A percentile compares a stretch with the other conserved stretches of the same genome.
phyloP scores from a whole-genome alignment of 495 filamentous ascomycete genomes.

The Tuber magnatum region DNA sequence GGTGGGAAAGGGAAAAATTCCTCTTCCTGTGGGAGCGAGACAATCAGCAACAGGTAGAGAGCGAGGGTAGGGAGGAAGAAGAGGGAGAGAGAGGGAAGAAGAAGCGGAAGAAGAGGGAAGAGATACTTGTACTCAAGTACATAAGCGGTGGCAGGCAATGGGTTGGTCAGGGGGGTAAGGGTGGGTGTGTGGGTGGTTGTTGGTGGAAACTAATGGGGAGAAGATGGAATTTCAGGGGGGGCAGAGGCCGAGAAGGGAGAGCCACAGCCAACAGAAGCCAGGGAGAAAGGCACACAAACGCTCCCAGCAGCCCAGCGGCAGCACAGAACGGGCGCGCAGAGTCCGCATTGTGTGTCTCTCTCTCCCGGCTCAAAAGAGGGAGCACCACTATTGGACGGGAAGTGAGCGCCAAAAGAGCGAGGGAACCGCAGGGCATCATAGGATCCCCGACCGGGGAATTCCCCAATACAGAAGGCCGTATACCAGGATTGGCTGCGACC shows the following conservation, averaged over 20 bases:
- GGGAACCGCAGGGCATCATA: neutral
- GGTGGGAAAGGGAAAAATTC: conserved; percentile 24
- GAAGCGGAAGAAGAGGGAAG: conserved; percentile 13
- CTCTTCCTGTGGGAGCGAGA: conserved; percentile 25
- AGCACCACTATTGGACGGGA: neutral
- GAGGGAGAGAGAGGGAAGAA: conserved; percentile 17
- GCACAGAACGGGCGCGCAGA: neutral
- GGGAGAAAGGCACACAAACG: neutral
- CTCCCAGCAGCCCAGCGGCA: neutral
- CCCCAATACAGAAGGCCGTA: neutral
- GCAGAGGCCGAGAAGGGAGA: neutral
- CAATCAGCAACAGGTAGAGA: conserved; percentile 26
- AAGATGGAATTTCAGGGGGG: conserved; percentile 31
- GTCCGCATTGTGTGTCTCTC: neutral
- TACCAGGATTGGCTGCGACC: neutral
- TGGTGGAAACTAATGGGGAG: neutral
- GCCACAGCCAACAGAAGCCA: neutral
- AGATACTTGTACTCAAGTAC: no score
- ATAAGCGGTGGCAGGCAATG: neutral
- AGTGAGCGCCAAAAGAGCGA: neutral
- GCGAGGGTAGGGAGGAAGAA: conserved; percentile 16
- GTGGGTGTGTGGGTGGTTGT: neutral
- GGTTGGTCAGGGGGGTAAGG: neutral
- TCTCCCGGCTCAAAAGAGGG: neutral
- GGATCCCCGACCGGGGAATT: neutral